Conservation (phyloP, 352 stramenopile species). For the Phytophthora sp. region DNA sequence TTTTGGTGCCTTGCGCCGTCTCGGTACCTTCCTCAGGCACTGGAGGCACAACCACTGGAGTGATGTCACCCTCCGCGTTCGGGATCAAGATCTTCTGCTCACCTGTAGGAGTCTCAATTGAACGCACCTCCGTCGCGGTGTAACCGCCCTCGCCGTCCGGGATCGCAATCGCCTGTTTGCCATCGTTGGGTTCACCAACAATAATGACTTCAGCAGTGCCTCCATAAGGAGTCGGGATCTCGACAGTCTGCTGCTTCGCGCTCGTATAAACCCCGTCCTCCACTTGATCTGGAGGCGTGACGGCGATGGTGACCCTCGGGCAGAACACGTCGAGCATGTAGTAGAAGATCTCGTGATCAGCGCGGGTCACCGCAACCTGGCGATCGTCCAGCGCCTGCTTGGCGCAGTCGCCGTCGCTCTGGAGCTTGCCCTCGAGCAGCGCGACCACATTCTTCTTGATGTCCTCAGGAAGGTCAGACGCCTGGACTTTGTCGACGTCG, state of each 20-base stretch:
- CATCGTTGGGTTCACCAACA: slow-evolving; percentile 19
- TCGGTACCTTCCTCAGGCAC: slow-evolving; percentile 10
- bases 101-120: slow-evolving; percentile 17
- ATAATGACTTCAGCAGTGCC: slow-evolving; percentile 20
- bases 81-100: slow-evolving; percentile 39
- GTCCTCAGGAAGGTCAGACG: slow-evolving; percentile 18
- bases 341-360: slow-evolving; percentile 28
- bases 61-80: slow-evolving; percentile 25
- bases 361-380: background rate
- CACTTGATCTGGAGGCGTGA: slow-evolving; percentile 16
- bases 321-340: slow-evolving; percentile 34
- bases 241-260: slow-evolving; percentile 18
- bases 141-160: slow-evolving; percentile 19
- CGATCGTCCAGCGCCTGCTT: slow-evolving; percentile 18
- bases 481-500: slow-evolving; percentile 20
- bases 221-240: slow-evolving; percentile 23
- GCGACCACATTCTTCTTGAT: slow-evolving; percentile 29
- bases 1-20: slow-evolving; percentile 2
- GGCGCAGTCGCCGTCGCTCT: slow-evolving; percentile 27
- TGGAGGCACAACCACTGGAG: slow-evolving; percentile 20
- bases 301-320: slow-evolving; percentile 21
- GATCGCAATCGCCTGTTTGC: slow-evolving; percentile 27
- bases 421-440: slow-evolving; percentile 24
- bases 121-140: slow-evolving; percentile 25
- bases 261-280: background rate